Conservation (phyloP, 2,329 filamentous ascomycete species). For the Pseudocercospora fijiensis region DNA sequence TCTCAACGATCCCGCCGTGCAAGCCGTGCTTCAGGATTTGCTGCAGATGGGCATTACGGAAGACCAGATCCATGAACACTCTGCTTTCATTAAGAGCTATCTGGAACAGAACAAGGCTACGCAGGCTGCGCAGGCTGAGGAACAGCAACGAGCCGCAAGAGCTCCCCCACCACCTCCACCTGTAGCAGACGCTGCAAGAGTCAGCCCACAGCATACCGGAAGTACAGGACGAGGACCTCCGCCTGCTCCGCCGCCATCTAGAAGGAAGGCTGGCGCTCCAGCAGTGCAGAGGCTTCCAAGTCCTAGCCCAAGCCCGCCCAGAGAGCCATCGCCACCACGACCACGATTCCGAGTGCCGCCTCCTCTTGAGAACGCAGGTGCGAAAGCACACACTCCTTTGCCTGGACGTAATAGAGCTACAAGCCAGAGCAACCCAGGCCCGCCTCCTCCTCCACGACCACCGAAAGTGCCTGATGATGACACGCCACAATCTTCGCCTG, state of each 20-base stretch:
- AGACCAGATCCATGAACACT: constrained; percentile 65
- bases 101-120: constrained; percentile 63
- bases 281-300: constrained; percentile 46
- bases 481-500: constrained; percentile 36
- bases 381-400: constrained; percentile 44
- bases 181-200: constrained; percentile 39
- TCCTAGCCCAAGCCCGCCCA: constrained; percentile 60
- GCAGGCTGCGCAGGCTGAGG: constrained; percentile 45
- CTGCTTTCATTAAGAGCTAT: constrained; percentile 67
- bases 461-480: constrained; percentile 60
- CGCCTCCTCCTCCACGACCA: constrained; percentile 51
- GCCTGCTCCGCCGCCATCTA: constrained; percentile 54
- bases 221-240: constrained; percentile 61
- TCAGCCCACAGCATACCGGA: constrained; percentile 64
- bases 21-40: constrained; percentile 61
- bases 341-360: constrained; percentile 81
- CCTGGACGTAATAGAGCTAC: constrained; percentile 57
- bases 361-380: constrained; percentile 84
- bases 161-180: constrained; percentile 64
- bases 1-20: constrained; percentile 61
- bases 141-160: constrained; percentile 51
- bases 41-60: constrained; percentile 66
- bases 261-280: constrained; percentile 37
- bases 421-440: constrained; percentile 34
- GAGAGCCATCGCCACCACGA: constrained; percentile 69